Evolutionary conservation across 306 rosid genomes (phyloP).

Genomic region (Glycine tomentella): DNA sequence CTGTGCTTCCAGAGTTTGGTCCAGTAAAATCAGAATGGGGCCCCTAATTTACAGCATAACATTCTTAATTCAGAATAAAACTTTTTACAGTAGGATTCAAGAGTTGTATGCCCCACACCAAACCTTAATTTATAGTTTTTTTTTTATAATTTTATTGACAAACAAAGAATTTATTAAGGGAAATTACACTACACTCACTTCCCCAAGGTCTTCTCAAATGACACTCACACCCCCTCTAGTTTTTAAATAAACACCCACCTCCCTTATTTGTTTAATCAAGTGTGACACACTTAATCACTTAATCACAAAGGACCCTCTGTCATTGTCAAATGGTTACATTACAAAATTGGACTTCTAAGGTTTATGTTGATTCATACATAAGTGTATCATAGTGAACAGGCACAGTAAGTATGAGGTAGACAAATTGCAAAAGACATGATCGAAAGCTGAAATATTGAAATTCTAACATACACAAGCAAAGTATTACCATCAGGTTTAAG

Average conservation of each 20-base stretch:
- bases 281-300: background rate
- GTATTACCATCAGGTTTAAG: conserved; percentile 33
- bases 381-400: conserved; percentile 25
- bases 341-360: conserved; percentile 28
- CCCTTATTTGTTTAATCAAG: background rate
- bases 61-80: conserved; percentile 43
- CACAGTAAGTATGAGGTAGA: background rate
- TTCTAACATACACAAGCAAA: conserved; percentile 20
- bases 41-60: conserved; percentile 70
- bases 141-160: background rate
- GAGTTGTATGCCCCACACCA: conserved; percentile 21
- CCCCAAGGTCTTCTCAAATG: background rate
- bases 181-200: background rate
- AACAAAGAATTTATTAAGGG: background rate
- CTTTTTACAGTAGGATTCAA: conserved; percentile 2
- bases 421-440: conserved; percentile 22
- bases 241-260: background rate
- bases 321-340: conserved; percentile 16
- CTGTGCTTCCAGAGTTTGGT: conserved; percentile 91
- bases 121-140: conserved; percentile 12
- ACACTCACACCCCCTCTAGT: background rate
- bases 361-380: background rate
- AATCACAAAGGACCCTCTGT: conserved; percentile 36
- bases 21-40: conserved; percentile 94
- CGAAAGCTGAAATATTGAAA: conserved; percentile 21